phyloP scores from a whole-genome alignment of 73 alveolate species.

The Stentor roeselii region DNA sequence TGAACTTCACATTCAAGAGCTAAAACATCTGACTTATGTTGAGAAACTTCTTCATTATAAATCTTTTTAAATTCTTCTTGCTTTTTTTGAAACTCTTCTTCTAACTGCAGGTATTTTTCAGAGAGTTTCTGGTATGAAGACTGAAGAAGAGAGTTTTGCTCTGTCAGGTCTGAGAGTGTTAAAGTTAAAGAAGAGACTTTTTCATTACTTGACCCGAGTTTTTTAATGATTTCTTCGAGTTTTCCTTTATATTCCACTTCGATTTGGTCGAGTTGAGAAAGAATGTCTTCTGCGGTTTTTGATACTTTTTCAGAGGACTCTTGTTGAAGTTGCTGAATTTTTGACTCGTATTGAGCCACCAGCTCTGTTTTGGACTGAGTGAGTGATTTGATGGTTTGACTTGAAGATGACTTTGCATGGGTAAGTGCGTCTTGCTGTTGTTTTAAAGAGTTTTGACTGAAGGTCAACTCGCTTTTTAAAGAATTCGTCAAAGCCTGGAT shows the following conservation, averaged over 20 bases:
- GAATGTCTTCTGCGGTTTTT: not conserved
- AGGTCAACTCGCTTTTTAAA: not conserved
- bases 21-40: not conserved
- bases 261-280: not conserved
- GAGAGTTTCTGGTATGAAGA: not conserved
- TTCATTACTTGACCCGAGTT: not conserved
- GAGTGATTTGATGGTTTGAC: not conserved
- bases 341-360: not conserved
- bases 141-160: not conserved
- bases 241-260: not conserved
- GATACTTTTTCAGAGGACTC: not conserved
- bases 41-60: not conserved
- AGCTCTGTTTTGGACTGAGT: not conserved
- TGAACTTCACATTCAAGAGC: not conserved
- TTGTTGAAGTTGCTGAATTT: not conserved
- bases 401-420: not conserved
- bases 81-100: not conserved
- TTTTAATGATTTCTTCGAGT: not conserved
- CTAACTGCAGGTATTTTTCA: not conserved
- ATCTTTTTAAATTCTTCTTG: not conserved
- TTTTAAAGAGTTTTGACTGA: not conserved
- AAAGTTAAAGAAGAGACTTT: too few species aligned
- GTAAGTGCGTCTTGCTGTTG: not conserved
- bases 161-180: not conserved
- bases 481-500: not conserved